phyloP scores from a whole-genome alignment of 257 asterid species.

The Craterostigma plantagineum region DNA sequence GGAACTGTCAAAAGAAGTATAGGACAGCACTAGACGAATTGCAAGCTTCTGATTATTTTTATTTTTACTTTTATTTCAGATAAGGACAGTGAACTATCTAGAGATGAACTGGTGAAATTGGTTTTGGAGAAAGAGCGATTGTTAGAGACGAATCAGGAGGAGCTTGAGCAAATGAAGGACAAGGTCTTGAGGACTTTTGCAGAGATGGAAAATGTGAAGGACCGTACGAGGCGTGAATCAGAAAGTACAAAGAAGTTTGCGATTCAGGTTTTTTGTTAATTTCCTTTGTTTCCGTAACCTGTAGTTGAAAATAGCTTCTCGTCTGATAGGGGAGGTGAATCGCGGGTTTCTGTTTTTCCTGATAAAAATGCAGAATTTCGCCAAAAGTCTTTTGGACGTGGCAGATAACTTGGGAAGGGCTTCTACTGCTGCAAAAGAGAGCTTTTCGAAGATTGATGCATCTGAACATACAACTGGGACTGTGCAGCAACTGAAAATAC shows the following conservation, averaged over 20 bases:
- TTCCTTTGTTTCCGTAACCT: background rate
- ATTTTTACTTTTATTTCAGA: constrained; percentile 15
- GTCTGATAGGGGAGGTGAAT: background rate
- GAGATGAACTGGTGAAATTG: constrained; percentile 55
- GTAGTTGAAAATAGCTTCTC: background rate
- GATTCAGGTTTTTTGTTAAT: constrained; percentile 32
- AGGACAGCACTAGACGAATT: constrained; percentile 21
- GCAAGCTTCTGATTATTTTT: background rate
- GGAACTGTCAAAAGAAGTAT: constrained; percentile 25
- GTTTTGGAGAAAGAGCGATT: constrained; percentile 41
- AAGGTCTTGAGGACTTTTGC: constrained; percentile 56
- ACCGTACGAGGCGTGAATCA: constrained; percentile 61
- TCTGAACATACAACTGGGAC: constrained; percentile 54
- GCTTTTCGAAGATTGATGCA: constrained; percentile 52
- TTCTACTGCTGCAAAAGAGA: constrained; percentile 71
- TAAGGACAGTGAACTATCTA: constrained; percentile 34
- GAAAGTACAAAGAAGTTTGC: constrained; percentile 66
- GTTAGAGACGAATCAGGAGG: constrained; percentile 30
- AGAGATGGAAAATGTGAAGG: constrained; percentile 67
- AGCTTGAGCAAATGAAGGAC: constrained; percentile 45
- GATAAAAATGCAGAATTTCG: constrained; percentile 49
- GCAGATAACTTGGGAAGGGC: constrained; percentile 66
- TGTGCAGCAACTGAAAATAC: constrained; percentile 62
- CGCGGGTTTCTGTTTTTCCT: constrained; percentile 3
- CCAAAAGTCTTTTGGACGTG: constrained; percentile 40